These are phyloP conservation scores for Euphorbia lathyris DNA, from an alignment of 345 rosid genomes.

Conservation along the genomic window DNA sequence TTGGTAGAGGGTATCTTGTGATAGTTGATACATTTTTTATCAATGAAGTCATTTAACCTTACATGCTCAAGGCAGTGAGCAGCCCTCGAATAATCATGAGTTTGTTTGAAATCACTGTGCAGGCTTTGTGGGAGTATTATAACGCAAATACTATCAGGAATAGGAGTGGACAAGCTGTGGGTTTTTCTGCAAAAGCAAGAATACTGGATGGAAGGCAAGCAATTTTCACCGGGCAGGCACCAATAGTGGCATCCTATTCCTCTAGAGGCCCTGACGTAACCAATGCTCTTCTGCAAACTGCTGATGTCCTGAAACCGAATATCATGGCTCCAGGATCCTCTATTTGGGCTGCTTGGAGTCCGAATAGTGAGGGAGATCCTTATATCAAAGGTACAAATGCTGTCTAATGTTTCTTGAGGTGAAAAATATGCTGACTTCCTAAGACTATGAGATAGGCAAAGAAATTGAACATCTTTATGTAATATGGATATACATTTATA, in stretches of 20 bases:
- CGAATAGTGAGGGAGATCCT: conserved; percentile 40
- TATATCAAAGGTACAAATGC: conserved; percentile 31
- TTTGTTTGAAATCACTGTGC: conserved; percentile 9
- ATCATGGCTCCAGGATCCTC: conserved; percentile 53
- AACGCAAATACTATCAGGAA: conserved; percentile 35
- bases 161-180: conserved; percentile 27
- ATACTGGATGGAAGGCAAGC: conserved; percentile 47
- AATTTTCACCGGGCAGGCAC: conserved; percentile 32
- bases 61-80: conserved; percentile 2
- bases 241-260: conserved; percentile 47
- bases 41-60: neutral
- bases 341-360: conserved; percentile 57
- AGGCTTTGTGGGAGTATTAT: conserved; percentile 49
- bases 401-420: neutral
- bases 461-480: neutral
- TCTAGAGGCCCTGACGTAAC: conserved; percentile 49
- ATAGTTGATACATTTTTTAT: neutral
- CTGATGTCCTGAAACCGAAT: conserved; percentile 49
- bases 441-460: neutral
- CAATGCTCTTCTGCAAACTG: conserved; percentile 44
- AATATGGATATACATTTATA: neutral
- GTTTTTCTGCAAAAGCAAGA: conserved; percentile 40
- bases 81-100: neutral
- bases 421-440: neutral
- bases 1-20: neutral